Percentiles rank a stretch among this genome's conserved stretches.
These are phyloP conservation scores for Miscanthus sacchariflorus DNA, from an alignment of 202 grass and related monocot species.

Conservation along the genomic window DNA sequence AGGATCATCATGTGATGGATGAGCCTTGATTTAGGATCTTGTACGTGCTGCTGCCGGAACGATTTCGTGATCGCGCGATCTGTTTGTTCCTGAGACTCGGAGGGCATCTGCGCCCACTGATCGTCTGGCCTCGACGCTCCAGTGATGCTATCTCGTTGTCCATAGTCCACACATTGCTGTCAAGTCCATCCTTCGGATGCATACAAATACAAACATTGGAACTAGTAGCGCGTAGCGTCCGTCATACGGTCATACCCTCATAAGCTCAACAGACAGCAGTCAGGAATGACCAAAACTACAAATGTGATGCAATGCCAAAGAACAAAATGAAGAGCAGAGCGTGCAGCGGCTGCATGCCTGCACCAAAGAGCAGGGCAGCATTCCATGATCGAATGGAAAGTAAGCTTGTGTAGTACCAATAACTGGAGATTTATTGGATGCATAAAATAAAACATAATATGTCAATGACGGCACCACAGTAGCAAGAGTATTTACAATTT, in stretches of 20 bases:
- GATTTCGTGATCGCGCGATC: not conserved
- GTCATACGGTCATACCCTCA: not conserved
- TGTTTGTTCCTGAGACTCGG: not conserved
- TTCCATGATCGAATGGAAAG: not conserved
- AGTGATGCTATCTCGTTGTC: not conserved
- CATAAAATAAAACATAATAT: not conserved
- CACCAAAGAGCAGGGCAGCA: not conserved
- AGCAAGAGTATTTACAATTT: conserved; percentile 22
- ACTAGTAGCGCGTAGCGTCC: not conserved
- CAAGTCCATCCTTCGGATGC: not conserved
- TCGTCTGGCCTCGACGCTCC: not conserved
- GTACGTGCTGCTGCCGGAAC: not conserved
- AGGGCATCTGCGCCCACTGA: too few relatives aligned
- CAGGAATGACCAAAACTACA: not conserved
- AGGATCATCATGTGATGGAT: not conserved
- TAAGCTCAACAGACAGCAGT: not conserved
- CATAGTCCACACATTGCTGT: not conserved
- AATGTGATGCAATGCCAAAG: too few relatives aligned
- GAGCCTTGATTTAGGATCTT: not conserved
- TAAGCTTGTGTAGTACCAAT: not conserved
- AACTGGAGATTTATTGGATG: not conserved
- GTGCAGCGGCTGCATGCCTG: not conserved
- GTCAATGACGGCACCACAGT: not conserved
- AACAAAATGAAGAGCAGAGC: not conserved
- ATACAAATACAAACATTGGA: not conserved